These are phyloP conservation scores for Phyllosticta ampelicida DNA, from an alignment of 2,329 filamentous ascomycete species.

Conservation along the genomic window DNA sequence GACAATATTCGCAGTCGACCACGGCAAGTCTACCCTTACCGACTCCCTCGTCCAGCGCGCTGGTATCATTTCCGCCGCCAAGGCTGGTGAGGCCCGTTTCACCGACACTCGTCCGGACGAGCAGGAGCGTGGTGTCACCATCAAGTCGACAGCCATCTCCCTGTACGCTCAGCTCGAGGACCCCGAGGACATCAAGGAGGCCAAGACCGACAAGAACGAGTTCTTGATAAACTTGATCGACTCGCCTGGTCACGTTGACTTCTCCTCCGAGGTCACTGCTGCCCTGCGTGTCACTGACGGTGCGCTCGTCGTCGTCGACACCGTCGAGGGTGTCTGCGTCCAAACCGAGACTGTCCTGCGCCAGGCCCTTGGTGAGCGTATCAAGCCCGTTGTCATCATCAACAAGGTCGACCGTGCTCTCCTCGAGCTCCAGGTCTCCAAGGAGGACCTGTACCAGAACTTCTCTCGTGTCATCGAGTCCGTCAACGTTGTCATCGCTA, in stretches of 20 bases:
- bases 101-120: conserved; percentile 96
- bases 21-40: conserved; percentile 99
- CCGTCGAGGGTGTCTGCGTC: conserved; percentile 98
- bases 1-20: conserved; percentile 56
- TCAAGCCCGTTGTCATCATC: conserved; percentile 99
- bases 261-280: conserved; percentile 98
- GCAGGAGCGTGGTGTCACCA: conserved; percentile 99
- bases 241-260: conserved; percentile 99
- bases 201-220: conserved; percentile 66
- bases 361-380: conserved; percentile 98
- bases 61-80: conserved; percentile 97
- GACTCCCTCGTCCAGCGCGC: conserved; percentile 98
- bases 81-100: conserved; percentile 90
- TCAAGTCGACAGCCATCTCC: conserved; percentile 99
- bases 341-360: conserved; percentile 99
- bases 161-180: conserved; percentile 78
- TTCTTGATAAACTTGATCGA: conserved; percentile 99
- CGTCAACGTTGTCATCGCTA: conserved; percentile 99
- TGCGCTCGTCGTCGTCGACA: conserved; percentile 99
- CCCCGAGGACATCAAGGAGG: conserved; percentile 85
- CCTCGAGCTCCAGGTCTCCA: conserved; percentile 94
- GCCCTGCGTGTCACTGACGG: conserved; percentile 99
- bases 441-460: conserved; percentile 99
- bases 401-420: conserved; percentile 99
- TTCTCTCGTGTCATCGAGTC: conserved; percentile 99